phyloP scores from a whole-genome alignment of 148 eudicot species.

The Arctostaphylos glauca region DNA sequence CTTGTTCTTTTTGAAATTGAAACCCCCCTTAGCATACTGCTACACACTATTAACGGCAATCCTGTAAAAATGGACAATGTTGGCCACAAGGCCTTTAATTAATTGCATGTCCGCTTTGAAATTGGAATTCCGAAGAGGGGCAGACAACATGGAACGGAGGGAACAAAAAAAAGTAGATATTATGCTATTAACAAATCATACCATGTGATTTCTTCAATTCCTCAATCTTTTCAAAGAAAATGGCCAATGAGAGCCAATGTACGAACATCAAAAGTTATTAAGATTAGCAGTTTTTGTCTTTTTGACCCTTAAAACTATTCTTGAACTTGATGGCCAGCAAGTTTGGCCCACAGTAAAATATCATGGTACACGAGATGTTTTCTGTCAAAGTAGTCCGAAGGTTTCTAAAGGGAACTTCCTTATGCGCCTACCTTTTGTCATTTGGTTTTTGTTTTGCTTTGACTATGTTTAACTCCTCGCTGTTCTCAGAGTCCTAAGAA shows the following conservation, averaged over 20 bases:
- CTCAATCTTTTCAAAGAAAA: background rate
- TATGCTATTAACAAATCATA: background rate
- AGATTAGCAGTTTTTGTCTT: background rate
- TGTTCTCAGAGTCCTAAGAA: slow-evolving; percentile 87
- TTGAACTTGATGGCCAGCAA: background rate
- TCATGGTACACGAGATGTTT: slow-evolving; percentile 3
- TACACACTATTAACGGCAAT: no score
- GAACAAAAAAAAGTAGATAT: background rate
- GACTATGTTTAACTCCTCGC: slow-evolving; percentile 2
- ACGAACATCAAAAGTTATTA: background rate
- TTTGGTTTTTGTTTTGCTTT: background rate
- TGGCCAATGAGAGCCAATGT: background rate
- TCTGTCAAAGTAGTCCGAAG: background rate
- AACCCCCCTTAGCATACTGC: no score
- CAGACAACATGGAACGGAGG: background rate
- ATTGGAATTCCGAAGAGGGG: background rate
- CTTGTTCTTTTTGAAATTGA: no score
- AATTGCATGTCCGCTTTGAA: background rate
- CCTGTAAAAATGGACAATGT: background rate
- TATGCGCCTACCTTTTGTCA: background rate
- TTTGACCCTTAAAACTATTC: background rate
- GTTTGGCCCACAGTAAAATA: background rate
- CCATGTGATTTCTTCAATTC: background rate
- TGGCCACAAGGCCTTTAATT: background rate
- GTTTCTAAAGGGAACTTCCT: background rate